These are phyloP conservation scores for Penicillium brevicompactum DNA, from an alignment of 2,329 filamentous ascomycete genomes.

Conservation along the genomic window DNA sequence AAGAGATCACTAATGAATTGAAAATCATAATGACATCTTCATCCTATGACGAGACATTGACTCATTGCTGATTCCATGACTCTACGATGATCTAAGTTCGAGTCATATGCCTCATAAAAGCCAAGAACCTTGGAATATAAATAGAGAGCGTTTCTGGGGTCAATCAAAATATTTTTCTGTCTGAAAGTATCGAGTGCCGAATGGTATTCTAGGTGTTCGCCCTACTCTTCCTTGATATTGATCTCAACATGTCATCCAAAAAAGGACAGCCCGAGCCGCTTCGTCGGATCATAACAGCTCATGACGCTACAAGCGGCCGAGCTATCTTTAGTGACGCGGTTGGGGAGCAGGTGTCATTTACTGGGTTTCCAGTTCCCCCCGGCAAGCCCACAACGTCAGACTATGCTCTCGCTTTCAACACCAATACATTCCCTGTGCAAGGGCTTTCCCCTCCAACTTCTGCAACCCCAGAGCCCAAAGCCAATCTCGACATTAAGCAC, in stretches of 20 bases:
- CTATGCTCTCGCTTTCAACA: slow-evolving; percentile 17
- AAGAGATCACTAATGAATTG: neutral
- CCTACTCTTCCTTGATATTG: neutral
- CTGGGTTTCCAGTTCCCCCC: slow-evolving; percentile 11
- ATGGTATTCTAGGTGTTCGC: neutral
- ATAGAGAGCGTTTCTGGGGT: neutral
- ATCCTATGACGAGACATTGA: neutral
- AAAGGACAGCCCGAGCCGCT: neutral
- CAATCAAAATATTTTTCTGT: neutral
- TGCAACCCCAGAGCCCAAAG: slow-evolving; percentile 12
- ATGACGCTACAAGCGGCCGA: slow-evolving; percentile 11
- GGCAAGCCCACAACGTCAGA: slow-evolving; percentile 13
- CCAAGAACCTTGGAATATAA: neutral
- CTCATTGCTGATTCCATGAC: neutral
- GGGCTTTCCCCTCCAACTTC: slow-evolving; percentile 15
- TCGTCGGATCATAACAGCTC: slow-evolving; percentile 10
- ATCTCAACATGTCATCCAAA: neutral
- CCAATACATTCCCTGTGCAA: slow-evolving; percentile 14
- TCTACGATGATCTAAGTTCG: neutral
- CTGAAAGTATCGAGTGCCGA: neutral
- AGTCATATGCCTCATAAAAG: neutral
- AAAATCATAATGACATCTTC: neutral
- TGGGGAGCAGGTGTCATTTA: slow-evolving; percentile 8
- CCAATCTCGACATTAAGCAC: slow-evolving; percentile 15
- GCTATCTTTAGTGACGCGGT: slow-evolving; percentile 10